These are phyloP conservation scores for Aureoboletus auriporus DNA, from an alignment of 768 basidiomycete genomes.

Conservation along the genomic window DNA sequence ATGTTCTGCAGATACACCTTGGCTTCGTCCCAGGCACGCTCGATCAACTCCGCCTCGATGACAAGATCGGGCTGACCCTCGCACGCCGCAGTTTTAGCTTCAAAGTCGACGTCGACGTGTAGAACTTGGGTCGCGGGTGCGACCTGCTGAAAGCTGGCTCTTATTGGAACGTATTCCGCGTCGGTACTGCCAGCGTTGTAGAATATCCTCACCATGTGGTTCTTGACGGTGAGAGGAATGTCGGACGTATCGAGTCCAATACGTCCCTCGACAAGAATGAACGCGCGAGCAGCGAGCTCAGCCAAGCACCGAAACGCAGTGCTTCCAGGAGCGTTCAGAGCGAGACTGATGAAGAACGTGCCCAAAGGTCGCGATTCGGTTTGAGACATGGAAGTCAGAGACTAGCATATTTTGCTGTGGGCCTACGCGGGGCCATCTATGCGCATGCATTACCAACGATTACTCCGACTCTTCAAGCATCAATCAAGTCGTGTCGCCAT, in stretches of 20 bases:
- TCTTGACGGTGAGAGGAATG: neutral
- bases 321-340: too few species aligned
- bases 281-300: slow-evolving; percentile 19
- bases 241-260: neutral
- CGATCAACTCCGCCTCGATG: slow-evolving; percentile 17
- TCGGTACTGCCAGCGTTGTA: slow-evolving; percentile 7
- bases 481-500: slow-evolving; percentile 20
- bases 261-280: slow-evolving; percentile 8
- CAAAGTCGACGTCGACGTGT: slow-evolving; percentile 17
- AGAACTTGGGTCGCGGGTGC: slow-evolving; percentile 3
- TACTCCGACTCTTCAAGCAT: too few species aligned
- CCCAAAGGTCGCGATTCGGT: too few species aligned
- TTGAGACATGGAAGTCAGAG: too few species aligned
- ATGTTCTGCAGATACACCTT: slow-evolving; percentile 9
- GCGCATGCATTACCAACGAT: too few species aligned
- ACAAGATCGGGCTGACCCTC: slow-evolving; percentile 12
- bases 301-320: slow-evolving; percentile 14
- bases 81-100: slow-evolving; percentile 10
- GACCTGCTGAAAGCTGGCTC: slow-evolving; percentile 14
- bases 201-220: slow-evolving; percentile 15
- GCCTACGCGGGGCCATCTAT: too few species aligned
- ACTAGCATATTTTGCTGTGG: too few species aligned
- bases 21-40: slow-evolving; percentile 12
- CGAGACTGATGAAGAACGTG: too few species aligned
- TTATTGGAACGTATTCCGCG: slow-evolving; percentile 5